phyloP scores from a whole-genome alignment of 345 rosid species.

The Salix udensis region DNA sequence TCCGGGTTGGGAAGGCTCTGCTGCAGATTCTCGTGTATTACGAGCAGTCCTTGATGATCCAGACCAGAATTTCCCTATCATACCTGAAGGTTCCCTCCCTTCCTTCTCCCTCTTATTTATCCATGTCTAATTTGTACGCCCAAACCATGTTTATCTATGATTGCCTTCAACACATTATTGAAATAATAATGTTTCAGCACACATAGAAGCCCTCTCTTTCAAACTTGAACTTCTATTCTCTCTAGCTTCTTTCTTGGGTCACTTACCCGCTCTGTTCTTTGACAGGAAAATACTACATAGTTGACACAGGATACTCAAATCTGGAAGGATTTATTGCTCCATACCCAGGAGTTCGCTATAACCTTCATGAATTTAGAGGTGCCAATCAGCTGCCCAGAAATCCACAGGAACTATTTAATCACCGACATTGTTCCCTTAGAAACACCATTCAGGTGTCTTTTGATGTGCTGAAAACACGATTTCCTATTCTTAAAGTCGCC shows the following conservation, averaged over 20 bases:
- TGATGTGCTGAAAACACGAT: slow-evolving; percentile 54
- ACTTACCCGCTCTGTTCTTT: background rate
- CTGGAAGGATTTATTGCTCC: slow-evolving; percentile 72
- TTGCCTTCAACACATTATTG: background rate
- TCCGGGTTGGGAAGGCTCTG: slow-evolving; percentile 90
- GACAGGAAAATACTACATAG: slow-evolving; percentile 72
- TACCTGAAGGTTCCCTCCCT: slow-evolving; percentile 53
- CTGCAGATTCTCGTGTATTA: slow-evolving; percentile 59
- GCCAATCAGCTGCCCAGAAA: slow-evolving; percentile 61
- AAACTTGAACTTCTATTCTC: slow-evolving; percentile 1
- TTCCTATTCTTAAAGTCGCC: slow-evolving; percentile 70
- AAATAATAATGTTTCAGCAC: no score
- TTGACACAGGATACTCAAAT: slow-evolving; percentile 58
- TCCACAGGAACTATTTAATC: slow-evolving; percentile 65
- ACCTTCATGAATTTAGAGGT: slow-evolving; percentile 55
- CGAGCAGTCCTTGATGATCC: slow-evolving; percentile 75
- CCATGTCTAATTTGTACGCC: background rate
- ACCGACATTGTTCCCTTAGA: slow-evolving; percentile 59
- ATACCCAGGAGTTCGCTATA: slow-evolving; percentile 54
- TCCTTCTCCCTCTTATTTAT: background rate
- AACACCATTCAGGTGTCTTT: slow-evolving; percentile 49
- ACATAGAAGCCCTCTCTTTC: background rate
- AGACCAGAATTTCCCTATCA: slow-evolving; percentile 70
- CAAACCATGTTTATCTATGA: background rate
- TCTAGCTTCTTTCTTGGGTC: background rate